Conservation (phyloP, 805 yeast species). For the Pichia nanzhaoensis region DNA sequence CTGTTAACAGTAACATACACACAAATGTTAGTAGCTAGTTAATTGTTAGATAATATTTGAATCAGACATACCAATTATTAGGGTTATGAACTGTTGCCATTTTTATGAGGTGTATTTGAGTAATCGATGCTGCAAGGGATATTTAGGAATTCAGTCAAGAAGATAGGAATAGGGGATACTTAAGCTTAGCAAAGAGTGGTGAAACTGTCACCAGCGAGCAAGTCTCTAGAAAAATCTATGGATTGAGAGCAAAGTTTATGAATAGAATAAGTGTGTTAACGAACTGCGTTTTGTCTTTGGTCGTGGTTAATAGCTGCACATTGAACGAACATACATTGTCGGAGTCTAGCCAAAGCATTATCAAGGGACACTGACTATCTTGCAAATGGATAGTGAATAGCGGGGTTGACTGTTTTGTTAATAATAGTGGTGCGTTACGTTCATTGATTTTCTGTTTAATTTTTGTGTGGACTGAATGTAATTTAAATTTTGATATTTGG, state of each 20-base stretch:
- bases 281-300: slow-evolving; percentile 6
- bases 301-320: background rate
- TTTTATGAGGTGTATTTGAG: background rate
- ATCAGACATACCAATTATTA: slow-evolving; percentile 61
- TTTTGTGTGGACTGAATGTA: background rate
- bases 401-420: no score
- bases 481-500: background rate
- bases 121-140: background rate
- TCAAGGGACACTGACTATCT: slow-evolving; percentile 8
- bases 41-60: background rate
- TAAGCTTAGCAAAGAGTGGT: background rate
- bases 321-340: slow-evolving; percentile 16
- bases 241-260: background rate
- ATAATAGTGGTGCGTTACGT: background rate
- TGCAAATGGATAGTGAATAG: slow-evolving; percentile 13
- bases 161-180: background rate
- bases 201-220: background rate
- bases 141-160: background rate
- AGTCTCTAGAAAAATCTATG: slow-evolving; percentile 7
- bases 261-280: slow-evolving; percentile 13
- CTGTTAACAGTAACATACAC: slow-evolving; percentile 9
- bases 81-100: slow-evolving; percentile 92
- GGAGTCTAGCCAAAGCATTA: slow-evolving; percentile 17
- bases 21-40: background rate
- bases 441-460: background rate